Evolutionary conservation across 768 basidiomycete species (phyloP).

Genomic region (Hygrophorus russula): DNA sequence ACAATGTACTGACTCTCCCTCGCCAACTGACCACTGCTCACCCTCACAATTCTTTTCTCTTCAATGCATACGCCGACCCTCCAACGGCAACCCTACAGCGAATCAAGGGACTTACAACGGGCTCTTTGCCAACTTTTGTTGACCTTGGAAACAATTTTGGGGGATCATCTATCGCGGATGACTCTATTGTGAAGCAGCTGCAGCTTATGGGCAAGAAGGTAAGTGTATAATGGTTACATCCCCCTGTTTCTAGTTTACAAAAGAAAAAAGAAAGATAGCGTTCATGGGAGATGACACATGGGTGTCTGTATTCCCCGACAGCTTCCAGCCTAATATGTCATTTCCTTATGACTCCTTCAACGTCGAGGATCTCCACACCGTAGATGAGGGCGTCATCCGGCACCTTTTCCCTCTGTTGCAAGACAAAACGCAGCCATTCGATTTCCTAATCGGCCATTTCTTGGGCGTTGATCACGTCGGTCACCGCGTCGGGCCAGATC

Average conservation of each 20-base stretch:
- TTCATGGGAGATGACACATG: constrained; percentile 98
- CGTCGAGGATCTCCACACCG: constrained; percentile 94
- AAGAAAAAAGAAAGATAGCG: constrained; percentile 41
- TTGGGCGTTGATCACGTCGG: constrained; percentile 96
- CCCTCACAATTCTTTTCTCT: constrained; percentile 73
- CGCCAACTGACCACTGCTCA: constrained; percentile 48
- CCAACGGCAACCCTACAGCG: constrained; percentile 93
- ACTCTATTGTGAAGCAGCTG: constrained; percentile 76
- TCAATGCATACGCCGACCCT: constrained; percentile 86
- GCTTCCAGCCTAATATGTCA: constrained; percentile 61
- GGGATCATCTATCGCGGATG: constrained; percentile 76
- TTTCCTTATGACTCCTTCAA: constrained; percentile 95
- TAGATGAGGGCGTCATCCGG: constrained; percentile 80
- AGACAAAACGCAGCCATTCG: constrained; percentile 47
- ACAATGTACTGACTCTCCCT: constrained; percentile 76
- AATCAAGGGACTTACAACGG: constrained; percentile 91
- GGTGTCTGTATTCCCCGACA: constrained; percentile 76
- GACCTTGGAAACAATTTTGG: constrained; percentile 93
- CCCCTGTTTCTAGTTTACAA: constrained; percentile 1
- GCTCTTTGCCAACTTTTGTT: constrained; percentile 90
- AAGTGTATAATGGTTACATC: constrained; percentile 9
- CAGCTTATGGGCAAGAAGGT: constrained; percentile 49
- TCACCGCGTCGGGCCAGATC: constrained; percentile 86
- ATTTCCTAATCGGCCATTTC: constrained; percentile 85
- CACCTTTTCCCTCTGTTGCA: constrained; percentile 77